These are phyloP conservation scores for Spergularia azorica DNA, from an alignment of 179 eudicot genomes.

Conservation along the genomic window DNA sequence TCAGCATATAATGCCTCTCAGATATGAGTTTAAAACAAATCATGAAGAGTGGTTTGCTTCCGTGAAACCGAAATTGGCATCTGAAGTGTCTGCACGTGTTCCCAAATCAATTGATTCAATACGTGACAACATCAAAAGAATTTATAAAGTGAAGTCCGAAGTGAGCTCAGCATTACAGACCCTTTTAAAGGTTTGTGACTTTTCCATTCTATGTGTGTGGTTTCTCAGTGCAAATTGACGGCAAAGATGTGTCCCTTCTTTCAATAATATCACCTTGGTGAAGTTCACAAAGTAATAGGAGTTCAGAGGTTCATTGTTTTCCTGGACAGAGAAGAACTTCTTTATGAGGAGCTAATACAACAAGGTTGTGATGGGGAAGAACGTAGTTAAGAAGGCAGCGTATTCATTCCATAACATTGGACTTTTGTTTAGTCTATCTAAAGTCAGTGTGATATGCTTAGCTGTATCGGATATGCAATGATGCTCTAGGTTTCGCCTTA, in stretches of 20 bases:
- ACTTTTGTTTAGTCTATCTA: background rate
- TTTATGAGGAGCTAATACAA: background rate
- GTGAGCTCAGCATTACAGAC: conserved; percentile 62
- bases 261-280: background rate
- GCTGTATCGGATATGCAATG: too few species aligned
- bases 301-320: background rate
- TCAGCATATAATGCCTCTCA: conserved; percentile 36
- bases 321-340: background rate
- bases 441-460: too few species aligned
- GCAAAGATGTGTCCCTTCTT: background rate
- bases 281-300: background rate
- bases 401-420: background rate
- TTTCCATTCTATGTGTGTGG: background rate
- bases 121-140: conserved; percentile 47
- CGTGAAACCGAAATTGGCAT: conserved; percentile 61
- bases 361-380: background rate
- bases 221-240: background rate
- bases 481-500: too few species aligned
- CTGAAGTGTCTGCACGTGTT: conserved; percentile 52
- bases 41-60: conserved; percentile 81
- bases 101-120: conserved; percentile 44
- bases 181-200: conserved; percentile 66
- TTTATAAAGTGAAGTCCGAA: conserved; percentile 84
- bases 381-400: conserved; percentile 8
- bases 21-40: conserved; percentile 81